Percentiles rank a stretch among this genome's conserved stretches.
Evolutionary conservation across 2,329 filamentous ascomycete genomes (phyloP).

Genomic region (Cladosporium sp.): DNA sequence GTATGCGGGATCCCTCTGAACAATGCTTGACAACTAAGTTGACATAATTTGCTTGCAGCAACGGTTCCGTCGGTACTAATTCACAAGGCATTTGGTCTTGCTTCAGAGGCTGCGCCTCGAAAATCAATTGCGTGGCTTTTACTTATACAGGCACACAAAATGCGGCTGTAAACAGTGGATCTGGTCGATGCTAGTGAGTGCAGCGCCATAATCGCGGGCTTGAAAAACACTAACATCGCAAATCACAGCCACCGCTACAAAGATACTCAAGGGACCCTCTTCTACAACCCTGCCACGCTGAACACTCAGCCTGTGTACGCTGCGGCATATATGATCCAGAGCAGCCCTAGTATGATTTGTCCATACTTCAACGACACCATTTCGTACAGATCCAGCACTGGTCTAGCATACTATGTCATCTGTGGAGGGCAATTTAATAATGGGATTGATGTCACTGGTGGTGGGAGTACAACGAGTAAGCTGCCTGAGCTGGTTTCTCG

Average conservation of each 20-base stretch:
- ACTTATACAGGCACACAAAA: constrained; percentile 1
- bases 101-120: background rate
- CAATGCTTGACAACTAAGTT: no score
- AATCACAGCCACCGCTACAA: background rate
- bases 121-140: background rate
- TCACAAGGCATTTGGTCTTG: constrained; percentile 16
- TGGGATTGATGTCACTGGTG: background rate
- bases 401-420: background rate
- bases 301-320: constrained; percentile 3
- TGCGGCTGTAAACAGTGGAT: background rate
- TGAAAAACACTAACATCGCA: background rate
- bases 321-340: constrained; percentile 15
- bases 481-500: background rate
- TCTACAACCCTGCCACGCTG: background rate
- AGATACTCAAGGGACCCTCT: constrained; percentile 1
- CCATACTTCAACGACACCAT: constrained; percentile 3
- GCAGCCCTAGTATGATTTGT: constrained; percentile 16
- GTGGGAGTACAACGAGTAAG: background rate
- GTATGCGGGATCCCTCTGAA: background rate
- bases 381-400: background rate
- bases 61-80: background rate
- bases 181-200: constrained; percentile 17
- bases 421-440: background rate
- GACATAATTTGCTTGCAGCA: no score
- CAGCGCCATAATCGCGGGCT: no score